phyloP scores from a whole-genome alignment of 169 alveolate species.

The Plasmodium knowlesi region DNA sequence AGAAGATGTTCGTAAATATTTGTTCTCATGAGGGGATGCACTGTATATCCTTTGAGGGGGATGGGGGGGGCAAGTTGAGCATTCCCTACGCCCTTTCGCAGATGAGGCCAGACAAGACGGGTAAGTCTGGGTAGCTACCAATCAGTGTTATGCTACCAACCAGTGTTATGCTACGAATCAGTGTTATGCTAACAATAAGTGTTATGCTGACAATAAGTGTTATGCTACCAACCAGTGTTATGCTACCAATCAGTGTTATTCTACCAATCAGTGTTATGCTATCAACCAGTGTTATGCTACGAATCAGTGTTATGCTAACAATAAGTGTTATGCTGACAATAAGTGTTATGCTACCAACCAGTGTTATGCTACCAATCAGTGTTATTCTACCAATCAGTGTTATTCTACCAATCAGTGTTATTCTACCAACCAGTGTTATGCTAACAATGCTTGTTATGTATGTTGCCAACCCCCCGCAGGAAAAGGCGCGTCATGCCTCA shows the following conservation, averaged over 20 bases:
- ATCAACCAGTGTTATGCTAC: background rate
- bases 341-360: background rate
- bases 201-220: too few relatives aligned
- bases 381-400: too few relatives aligned
- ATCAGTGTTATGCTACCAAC: too few relatives aligned
- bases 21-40: conserved; percentile 67
- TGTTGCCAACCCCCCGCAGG: background rate
- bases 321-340: too few relatives aligned
- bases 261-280: background rate
- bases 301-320: too few relatives aligned
- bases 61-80: conserved; percentile 2
- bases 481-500: conserved; percentile 39
- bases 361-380: background rate
- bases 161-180: too few relatives aligned
- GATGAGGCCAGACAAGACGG: conserved; percentile 61
- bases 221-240: too few relatives aligned
- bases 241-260: too few relatives aligned
- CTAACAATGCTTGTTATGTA: too few relatives aligned
- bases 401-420: background rate
- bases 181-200: background rate
- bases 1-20: conserved; percentile 29
- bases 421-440: background rate
- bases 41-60: conserved; percentile 23
- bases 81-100: conserved; percentile 74
- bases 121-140: background rate